phyloP scores from a whole-genome alignment of 352 stramenopile genomes.

The Globisporangium apiculatum region DNA sequence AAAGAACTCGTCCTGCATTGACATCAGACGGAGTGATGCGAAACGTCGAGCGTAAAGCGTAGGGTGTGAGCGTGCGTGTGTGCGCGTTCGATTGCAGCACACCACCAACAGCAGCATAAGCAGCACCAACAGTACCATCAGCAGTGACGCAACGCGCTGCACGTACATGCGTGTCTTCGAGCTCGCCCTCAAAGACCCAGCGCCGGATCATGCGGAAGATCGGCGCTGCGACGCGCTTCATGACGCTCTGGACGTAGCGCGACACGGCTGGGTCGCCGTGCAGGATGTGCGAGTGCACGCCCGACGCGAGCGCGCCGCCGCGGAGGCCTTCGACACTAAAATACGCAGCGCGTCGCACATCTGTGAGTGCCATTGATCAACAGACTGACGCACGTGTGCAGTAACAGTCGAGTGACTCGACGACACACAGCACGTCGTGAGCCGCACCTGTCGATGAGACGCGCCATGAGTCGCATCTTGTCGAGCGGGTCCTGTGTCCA shows the following conservation, averaged over 20 bases:
- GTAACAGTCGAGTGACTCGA: background rate
- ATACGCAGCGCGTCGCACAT: background rate
- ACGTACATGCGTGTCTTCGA: constrained; percentile 80
- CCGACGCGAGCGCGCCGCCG: constrained; percentile 85
- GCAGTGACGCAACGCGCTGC: background rate
- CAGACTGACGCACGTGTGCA: background rate
- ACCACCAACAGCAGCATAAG: background rate
- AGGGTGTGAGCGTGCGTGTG: too few relatives aligned
- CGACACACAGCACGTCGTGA: background rate
- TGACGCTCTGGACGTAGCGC: constrained; percentile 66
- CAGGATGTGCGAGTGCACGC: constrained; percentile 86
- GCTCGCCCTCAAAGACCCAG: constrained; percentile 84
- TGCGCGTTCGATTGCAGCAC: background rate
- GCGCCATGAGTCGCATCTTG: constrained; percentile 85
- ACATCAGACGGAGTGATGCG: too few relatives aligned
- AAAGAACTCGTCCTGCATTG: constrained; percentile 77
- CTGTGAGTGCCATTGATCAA: background rate
- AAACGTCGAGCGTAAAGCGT: too few relatives aligned
- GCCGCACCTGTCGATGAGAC: constrained; percentile 71
- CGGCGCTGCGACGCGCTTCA: constrained; percentile 69
- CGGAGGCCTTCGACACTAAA: constrained; percentile 68
- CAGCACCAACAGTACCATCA: background rate
- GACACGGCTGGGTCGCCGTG: constrained; percentile 86
- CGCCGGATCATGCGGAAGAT: constrained; percentile 86
- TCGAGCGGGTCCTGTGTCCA: constrained; percentile 88